phyloP scores from a whole-genome alignment of 164 flowering plant species.

The Dillenia turbinata region DNA sequence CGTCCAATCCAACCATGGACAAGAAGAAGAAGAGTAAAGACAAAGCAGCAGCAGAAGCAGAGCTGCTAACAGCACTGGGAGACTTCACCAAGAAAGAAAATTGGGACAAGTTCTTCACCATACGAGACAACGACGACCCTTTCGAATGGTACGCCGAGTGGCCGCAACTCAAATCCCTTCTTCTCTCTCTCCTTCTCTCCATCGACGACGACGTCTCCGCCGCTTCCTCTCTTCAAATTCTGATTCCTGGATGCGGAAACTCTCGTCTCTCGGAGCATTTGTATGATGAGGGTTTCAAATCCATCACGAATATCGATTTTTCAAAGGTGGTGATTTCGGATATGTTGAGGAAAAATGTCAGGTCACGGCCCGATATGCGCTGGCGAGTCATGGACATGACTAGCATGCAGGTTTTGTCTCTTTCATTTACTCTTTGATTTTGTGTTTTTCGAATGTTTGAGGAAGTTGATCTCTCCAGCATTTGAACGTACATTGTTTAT shows the following conservation, averaged over 20 bases:
- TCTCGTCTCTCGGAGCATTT: conserved; percentile 77
- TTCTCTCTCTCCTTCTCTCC: conserved; percentile 38
- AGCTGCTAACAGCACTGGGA: conserved; percentile 53
- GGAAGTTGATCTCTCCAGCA: too few relatives aligned
- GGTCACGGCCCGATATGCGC: conserved; percentile 67
- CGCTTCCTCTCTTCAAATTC: conserved; percentile 29
- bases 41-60: conserved; percentile 11
- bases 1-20: not conserved
- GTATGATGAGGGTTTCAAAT: conserved; percentile 69
- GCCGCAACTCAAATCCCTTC: conserved; percentile 50
- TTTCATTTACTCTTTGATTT: not conserved
- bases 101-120: conserved; percentile 89
- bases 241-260: conserved; percentile 94
- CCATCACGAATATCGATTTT: conserved; percentile 82
- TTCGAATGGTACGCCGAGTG: conserved; percentile 99
- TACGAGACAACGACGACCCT: conserved; percentile 57
- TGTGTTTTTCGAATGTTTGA: too few relatives aligned
- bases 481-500: not conserved
- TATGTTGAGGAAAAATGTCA: conserved; percentile 71
- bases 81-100: conserved; percentile 96
- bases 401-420: conserved; percentile 58
- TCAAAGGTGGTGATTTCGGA: conserved; percentile 85
- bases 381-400: conserved; percentile 99
- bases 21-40: not conserved
- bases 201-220: not conserved